These are phyloP conservation scores for Hyaloperonospora brassicae DNA, from an alignment of 352 stramenopile genomes.

Conservation along the genomic window DNA sequence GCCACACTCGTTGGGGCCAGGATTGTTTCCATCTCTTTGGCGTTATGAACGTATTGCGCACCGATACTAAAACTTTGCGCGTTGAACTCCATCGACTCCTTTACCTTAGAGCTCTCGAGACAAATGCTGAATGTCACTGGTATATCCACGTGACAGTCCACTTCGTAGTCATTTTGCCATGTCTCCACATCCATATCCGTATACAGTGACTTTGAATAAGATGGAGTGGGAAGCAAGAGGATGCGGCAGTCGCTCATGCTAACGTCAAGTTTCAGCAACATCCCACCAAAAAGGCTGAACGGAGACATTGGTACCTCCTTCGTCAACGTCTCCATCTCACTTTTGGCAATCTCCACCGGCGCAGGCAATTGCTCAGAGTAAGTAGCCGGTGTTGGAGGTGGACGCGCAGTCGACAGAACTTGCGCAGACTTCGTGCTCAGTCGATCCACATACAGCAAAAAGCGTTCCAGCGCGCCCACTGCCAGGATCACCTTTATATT, in stretches of 20 bases:
- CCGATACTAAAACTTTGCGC: conserved; percentile 41
- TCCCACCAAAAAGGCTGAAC: conserved; percentile 50
- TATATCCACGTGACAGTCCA: conserved; percentile 49
- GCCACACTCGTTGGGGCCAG: conserved; percentile 39
- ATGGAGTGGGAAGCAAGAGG: conserved; percentile 34
- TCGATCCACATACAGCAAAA: conserved; percentile 57
- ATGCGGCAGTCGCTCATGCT: conserved; percentile 52
- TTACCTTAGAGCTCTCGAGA: conserved; percentile 37
- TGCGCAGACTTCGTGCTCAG: conserved; percentile 43
- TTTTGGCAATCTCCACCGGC: conserved; percentile 21
- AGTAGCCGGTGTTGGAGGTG: conserved; percentile 21
- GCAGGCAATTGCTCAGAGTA: conserved; percentile 27
- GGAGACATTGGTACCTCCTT: conserved; percentile 51
- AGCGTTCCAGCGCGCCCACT: conserved; percentile 45
- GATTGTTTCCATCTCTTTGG: conserved; percentile 34
- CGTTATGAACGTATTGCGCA: conserved; percentile 42
- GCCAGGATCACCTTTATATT: conserved; percentile 41
- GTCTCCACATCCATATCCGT: conserved; percentile 46
- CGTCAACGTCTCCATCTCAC: conserved; percentile 25
- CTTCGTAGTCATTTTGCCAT: conserved; percentile 32
- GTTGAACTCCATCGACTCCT: conserved; percentile 46
- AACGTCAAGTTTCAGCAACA: conserved; percentile 42
- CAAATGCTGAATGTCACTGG: conserved; percentile 37
- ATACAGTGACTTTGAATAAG: conserved; percentile 49
- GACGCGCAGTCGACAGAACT: conserved; percentile 38